Percentiles rank a stretch among this genome's conserved stretches.
These are phyloP conservation scores for Wickerhamiella bombiphila DNA, from an alignment of 805 yeast genomes.

Conservation along the genomic window DNA sequence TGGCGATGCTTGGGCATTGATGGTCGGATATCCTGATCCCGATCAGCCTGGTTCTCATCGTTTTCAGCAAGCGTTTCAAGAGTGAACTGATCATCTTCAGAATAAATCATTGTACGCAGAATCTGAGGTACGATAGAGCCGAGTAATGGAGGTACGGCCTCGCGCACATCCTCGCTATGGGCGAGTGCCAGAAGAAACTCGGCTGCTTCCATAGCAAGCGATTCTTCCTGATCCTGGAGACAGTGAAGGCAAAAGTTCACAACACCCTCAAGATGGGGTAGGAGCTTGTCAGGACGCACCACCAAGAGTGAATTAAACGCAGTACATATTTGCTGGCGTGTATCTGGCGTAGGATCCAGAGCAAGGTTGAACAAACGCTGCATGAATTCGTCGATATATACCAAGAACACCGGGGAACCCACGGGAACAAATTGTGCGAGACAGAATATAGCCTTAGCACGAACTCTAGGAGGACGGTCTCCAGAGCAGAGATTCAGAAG, in stretches of 20 bases:
- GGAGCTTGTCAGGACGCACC: slow-evolving; percentile 62
- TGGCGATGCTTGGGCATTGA: slow-evolving; percentile 41
- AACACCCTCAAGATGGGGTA: slow-evolving; percentile 76
- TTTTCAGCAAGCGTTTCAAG: slow-evolving; percentile 57
- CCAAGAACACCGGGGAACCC: slow-evolving; percentile 49
- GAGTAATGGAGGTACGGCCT: slow-evolving; percentile 41
- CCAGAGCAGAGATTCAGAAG: slow-evolving; percentile 37
- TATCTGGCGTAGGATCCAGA: slow-evolving; percentile 37
- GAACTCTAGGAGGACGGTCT: slow-evolving; percentile 29
- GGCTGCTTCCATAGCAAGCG: slow-evolving; percentile 80
- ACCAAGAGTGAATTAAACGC: slow-evolving; percentile 62
- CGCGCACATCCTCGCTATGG: slow-evolving; percentile 43
- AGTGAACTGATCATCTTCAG: slow-evolving; percentile 60
- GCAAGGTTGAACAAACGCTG: slow-evolving; percentile 56
- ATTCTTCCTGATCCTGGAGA: slow-evolving; percentile 50
- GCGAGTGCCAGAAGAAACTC: slow-evolving; percentile 73
- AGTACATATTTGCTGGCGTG: slow-evolving; percentile 61
- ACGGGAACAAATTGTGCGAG: slow-evolving; percentile 61
- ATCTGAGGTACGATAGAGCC: slow-evolving; percentile 56
- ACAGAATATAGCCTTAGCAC: slow-evolving; percentile 53
- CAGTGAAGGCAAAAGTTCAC: slow-evolving; percentile 71
- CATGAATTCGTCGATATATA: slow-evolving; percentile 53
- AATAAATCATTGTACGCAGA: slow-evolving; percentile 70
- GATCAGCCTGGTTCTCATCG: slow-evolving; percentile 64
- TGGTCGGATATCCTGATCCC: slow-evolving; percentile 79